These are phyloP conservation scores for Comarum palustre DNA, from an alignment of 306 rosid genomes.

Conservation along the genomic window DNA sequence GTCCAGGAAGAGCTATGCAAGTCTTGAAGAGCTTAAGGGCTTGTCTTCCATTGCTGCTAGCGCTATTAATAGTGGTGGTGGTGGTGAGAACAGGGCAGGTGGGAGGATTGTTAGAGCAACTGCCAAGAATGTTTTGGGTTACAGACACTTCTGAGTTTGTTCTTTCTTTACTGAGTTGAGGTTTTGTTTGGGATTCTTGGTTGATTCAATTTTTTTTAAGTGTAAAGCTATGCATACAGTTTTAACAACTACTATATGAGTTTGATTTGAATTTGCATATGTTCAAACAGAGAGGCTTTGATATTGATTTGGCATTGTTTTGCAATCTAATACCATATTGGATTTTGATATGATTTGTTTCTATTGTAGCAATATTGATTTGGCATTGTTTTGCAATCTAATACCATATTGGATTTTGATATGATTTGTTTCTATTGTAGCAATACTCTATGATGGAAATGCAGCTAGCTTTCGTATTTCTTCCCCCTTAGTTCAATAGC, in stretches of 20 bases:
- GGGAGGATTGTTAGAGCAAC: conserved; percentile 39
- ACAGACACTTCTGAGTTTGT: conserved; percentile 44
- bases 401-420: neutral
- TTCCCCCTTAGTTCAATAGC: neutral
- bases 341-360: neutral
- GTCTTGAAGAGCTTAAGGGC: conserved; percentile 61
- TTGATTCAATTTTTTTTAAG: neutral
- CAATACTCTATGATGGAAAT: conserved; percentile 55
- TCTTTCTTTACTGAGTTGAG: neutral
- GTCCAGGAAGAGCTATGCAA: conserved; percentile 82
- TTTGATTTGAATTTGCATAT: neutral
- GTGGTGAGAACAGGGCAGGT: conserved; percentile 49
- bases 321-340: neutral
- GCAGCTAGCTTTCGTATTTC: neutral
- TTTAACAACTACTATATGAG: neutral
- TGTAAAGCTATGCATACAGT: neutral
- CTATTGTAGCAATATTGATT: neutral
- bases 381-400: neutral
- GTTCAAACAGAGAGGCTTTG: neutral
- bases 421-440: neutral
- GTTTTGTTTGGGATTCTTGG: neutral
- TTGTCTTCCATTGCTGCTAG: conserved; percentile 53
- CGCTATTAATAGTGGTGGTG: conserved; percentile 46
- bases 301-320: neutral
- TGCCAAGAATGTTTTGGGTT: conserved; percentile 44